Base-by-base conservation (phyloP, 192 early-diverging fungal genomes). In the Coemansia sp. region DNA sequence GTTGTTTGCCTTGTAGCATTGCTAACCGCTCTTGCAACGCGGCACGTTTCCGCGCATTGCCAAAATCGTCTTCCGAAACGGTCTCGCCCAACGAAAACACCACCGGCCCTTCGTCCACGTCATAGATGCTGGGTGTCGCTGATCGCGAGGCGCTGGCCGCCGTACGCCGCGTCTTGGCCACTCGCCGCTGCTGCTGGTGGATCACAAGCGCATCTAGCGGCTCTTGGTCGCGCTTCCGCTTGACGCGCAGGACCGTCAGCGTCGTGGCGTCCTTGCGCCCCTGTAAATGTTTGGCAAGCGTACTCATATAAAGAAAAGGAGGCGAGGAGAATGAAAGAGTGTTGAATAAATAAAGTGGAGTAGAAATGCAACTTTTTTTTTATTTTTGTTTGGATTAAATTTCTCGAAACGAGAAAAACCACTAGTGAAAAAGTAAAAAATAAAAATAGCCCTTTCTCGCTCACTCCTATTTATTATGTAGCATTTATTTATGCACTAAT, bases 221-320 rank as follows among this genome's bases (percentile, higher is more conserved):
- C 62, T 91, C 89, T 45, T 90, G 89, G 55, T 71, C 81, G 35
- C 90, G 85, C 62, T 87, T 90, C n/a, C 90, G 86, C 71, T 91
- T 91, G 64, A 91, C 87, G 6, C 90, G 83, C n/a, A 91, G 72
- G 38, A 91, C 86, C 9, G 90, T 89, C 14, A 85, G 58, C 5
- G 79, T 66, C 32, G 1, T 45, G 38, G 38, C 23, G 13, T 23
- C 35, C 38, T 20, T 48, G 61, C 23, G 36, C 43, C 38, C 25
- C 10, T 52, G 57, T 20, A 54, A 61, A 13, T 60, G 59, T 17
- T 10, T 60, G 23, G 41, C 22, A 34, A 57, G 55, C 34, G 34
- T 57, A 33, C n/a, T 57, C 55, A 57, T 57, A 35, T 1, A 8
- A 0, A 3, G 7, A 56, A 36, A 38, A 4, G 5, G 41, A 3